Evolutionary conservation across 73 alveolate genomes (phyloP), one percentile per base, ranked within the genome.

Genomic region (Paramecium octaurelia): DNA sequence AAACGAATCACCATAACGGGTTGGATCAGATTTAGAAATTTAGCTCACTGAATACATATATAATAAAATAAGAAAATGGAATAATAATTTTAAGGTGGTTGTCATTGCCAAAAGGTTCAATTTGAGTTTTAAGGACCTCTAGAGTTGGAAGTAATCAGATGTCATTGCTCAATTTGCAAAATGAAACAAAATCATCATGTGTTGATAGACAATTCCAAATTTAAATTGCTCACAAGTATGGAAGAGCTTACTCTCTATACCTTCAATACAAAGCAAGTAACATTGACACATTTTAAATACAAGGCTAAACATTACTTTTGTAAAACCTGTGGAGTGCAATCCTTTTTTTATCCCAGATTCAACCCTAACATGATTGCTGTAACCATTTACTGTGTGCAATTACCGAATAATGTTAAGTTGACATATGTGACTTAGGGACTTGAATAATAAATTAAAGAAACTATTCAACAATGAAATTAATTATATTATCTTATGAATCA

Each of bases 331-430:
- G 99, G 99, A 48, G 94, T 95, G 2, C 80, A 93, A 59, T 20
- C 96, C 38, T 96, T 86, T 86, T 96, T 95, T 93, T 80, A 85
- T 77, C 99, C 98, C 0, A 93, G 98, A 84, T 93, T 96, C 14
- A 95, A 96, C 64, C 98, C 98, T 20, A 96, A 96, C 35, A 95
- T 97, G 14, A 93, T 92, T 50, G 99, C 95, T n/a, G 88, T 95
- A 29, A 96, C 97, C 21, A 83, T 96, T n/a, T 96, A 95, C 43
- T 95, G 97, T 21, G 97, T 95, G 1, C 92, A 96, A 46, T 68
- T 70, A 23, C 91, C 86, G 21, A 42, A 95, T n/a, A 35, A 92
- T 20, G 91, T 88, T 20, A 80, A 14, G 21, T 34, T 80, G 11
- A 43, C 43, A 12, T 80, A 31, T 35, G 75, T 80, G 16, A 24